Evolutionary conservation across 108 stramenopile species (phyloP), one percentile per base, ranked within the genome.

Genomic region (Nitzschia inconspicua): DNA sequence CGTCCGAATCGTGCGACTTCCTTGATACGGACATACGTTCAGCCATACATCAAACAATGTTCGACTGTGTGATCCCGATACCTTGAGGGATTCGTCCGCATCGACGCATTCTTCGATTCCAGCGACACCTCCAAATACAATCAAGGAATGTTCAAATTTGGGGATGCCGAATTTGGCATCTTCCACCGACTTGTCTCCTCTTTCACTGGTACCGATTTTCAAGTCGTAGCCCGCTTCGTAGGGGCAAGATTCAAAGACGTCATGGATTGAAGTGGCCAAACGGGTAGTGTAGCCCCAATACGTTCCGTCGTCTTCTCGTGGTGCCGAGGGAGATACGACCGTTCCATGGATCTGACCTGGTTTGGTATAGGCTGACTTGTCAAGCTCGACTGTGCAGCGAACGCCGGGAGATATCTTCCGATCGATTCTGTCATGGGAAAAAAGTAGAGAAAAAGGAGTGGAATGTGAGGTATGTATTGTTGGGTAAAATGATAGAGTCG

Each of bases 211-310:
- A 35, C 98, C 98, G 49, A 98, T 76, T 58, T 94, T 95, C 37
- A 96, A 56, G 73, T 98, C 96, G 62, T 97, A 97, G 16, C 93
- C 93, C 6, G 77, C 92, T 58, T 72, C 81, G 65, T 70, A 95
- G 0, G 95, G 96, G 47, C 94, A 91, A 36, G 91, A 87, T 24
- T 93, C 81, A 28, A 97, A 86, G 19, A 93, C 89, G 24, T 82
- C 90, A 22, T 72, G 78, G 49, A 97, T 86, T 10, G 85, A 84
- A 16, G 65, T 65, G 19, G 96, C 98, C 70, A 96, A 57, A 25
- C 98, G 75, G 19, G 92, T 95, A 8, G 78, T 75, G 63, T 96
- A 98, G 0, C 98, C 98, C 96, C 98, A 98, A 64, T 97, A 98
- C 13, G 86, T 90, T 14, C 98, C 98, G 35, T 85, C 77, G 52